Conservation (phyloP, 768 basidiomycete genomes). For the Auriculariales sp. region DNA sequence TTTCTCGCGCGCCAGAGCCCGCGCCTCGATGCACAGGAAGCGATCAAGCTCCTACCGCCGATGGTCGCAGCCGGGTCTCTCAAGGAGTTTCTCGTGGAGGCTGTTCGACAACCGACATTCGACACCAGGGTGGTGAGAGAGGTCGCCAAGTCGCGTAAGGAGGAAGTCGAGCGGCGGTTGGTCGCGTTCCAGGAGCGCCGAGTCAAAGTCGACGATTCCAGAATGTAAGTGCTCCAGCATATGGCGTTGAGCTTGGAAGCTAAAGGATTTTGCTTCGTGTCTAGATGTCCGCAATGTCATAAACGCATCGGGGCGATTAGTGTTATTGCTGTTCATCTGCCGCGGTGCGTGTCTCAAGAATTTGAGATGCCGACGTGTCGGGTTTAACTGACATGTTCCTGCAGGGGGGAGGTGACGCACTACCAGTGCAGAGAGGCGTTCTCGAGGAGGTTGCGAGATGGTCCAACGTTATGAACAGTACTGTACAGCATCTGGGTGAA, state of each 20-base stretch:
- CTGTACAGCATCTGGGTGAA: too few relatives aligned
- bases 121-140: conserved; percentile 56
- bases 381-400: not conserved
- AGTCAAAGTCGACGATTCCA: conserved; percentile 81
- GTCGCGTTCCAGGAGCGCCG: conserved; percentile 66
- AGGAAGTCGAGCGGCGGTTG: conserved; percentile 57
- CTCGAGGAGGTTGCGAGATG: conserved; percentile 15
- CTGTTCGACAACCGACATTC: conserved; percentile 49
- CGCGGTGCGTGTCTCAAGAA: conserved; percentile 36
- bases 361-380: not conserved
- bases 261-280: conserved; percentile 1
- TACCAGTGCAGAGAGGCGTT: conserved; percentile 89
- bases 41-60: conserved; percentile 78
- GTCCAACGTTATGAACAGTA: too few relatives aligned
- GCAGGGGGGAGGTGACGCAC: conserved; percentile 89
- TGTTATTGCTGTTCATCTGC: conserved; percentile 87
- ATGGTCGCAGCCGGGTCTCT: conserved; percentile 76
- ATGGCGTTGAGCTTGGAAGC: not conserved
- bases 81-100: conserved; percentile 58
- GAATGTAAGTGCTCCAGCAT: conserved; percentile 51
- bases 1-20: conserved; percentile 76
- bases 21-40: conserved; percentile 67
- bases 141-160: conserved; percentile 59
- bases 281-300: conserved; percentile 88
- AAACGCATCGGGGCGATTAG: conserved; percentile 87